Percentiles rank a stretch among this genome's conserved stretches.
Evolutionary conservation across 805 yeast genomes (phyloP).

Genomic region (Yamadazyma laniorum): DNA sequence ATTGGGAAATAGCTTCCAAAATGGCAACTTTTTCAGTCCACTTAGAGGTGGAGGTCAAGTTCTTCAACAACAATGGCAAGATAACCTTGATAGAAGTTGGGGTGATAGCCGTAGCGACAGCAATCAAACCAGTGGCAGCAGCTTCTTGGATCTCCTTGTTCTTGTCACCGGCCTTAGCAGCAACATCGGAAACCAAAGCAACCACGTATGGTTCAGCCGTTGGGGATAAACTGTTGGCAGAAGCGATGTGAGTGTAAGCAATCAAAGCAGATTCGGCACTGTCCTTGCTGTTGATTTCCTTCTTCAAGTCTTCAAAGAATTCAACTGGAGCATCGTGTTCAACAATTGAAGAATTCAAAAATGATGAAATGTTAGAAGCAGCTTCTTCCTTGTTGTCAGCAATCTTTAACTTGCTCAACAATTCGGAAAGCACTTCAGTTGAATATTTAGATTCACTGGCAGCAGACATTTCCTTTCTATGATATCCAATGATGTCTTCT

Average conservation of each 20-base stretch:
- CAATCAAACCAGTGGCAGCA: constrained; percentile 74
- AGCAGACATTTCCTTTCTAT: constrained; percentile 43
- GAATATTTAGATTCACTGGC: constrained; percentile 61
- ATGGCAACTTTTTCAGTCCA: constrained; percentile 98
- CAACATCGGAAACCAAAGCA: constrained; percentile 65
- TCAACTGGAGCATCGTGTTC: constrained; percentile 96
- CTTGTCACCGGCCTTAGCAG: constrained; percentile 89
- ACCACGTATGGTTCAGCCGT: constrained; percentile 96
- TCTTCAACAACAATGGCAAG: constrained; percentile 73
- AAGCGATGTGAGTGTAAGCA: constrained; percentile 84
- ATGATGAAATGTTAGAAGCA: constrained; percentile 85
- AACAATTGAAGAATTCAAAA: constrained; percentile 94
- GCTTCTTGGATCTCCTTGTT: constrained; percentile 66
- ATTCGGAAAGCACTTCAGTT: constrained; percentile 84
- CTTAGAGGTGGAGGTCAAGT: constrained; percentile 74
- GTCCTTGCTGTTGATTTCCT: constrained; percentile 81
- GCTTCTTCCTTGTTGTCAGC: constrained; percentile 87
- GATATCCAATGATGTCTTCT: constrained; percentile 7
- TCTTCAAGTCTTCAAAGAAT: constrained; percentile 76
- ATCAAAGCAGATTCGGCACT: constrained; percentile 69
- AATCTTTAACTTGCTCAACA: constrained; percentile 87
- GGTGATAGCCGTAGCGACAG: constrained; percentile 79
- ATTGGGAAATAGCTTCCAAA: constrained; percentile 76
- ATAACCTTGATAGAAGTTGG: constrained; percentile 91
- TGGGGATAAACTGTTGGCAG: constrained; percentile 74